Base-by-base conservation (phyloP, 106 monocot species). In the Phalaenopsis aphrodite region DNA sequence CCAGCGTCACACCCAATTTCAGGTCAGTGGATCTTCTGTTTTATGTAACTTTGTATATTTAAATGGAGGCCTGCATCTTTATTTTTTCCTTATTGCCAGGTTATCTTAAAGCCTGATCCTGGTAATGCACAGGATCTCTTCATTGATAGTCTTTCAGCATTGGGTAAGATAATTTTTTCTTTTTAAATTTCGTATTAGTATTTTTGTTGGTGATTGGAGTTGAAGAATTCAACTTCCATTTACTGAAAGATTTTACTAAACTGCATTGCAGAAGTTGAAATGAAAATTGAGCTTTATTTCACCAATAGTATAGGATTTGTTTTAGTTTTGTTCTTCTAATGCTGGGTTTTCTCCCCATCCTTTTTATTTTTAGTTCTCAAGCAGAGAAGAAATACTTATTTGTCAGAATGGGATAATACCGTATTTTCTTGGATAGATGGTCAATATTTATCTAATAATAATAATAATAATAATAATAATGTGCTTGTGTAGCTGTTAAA, bases 81-180 rank as follows among this genome's bases (percentile, higher is more conserved):
- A 16, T n/a, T 57, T 41, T 42, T 36, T 47, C 19, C 72, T 84
- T 72, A 41, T 38, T 85, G 48, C 10, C 79, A 98, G 97, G 97
- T 98, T 43, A 98, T 98, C 80, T 84, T 98, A 72, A 98, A 98
- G 82, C 97, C 97, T 55, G 97, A 98, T 89, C 97, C 94, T 79
- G 97, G 97, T 85, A 98, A 98, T 86, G 92, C 97, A 57, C 97
- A 94, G 80, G 92, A 98, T 65, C 92, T 98, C 79, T 98, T 90
- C 65, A 82, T 98, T 67, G 74, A 84, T 81, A 98, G 97, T 78
- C 90, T 98, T 79, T 90, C 94, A 69, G 92, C 92, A 86, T 78
- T 98, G 79, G 97, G 97, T 92, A 84, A 80, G 52, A 52, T 15
- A 52, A 10, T 14, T 52, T 52, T 52, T 52, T 52, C 14, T 12